These are phyloP conservation scores for Tetracladium maxilliforme DNA, from an alignment of 2,329 filamentous ascomycete species.

Conservation along the genomic window DNA sequence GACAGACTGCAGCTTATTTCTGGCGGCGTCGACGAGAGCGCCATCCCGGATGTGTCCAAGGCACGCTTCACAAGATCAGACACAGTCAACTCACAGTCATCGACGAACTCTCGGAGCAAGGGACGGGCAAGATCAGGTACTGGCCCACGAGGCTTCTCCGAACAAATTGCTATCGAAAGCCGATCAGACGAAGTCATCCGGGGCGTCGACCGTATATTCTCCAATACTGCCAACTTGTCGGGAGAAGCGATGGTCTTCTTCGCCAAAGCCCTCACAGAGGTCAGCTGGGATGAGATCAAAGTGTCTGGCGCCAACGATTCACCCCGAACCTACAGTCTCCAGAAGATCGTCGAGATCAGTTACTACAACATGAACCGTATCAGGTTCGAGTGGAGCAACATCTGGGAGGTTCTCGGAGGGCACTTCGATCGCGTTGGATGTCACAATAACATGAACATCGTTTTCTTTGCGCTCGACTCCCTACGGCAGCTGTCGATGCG, in stretches of 20 bases:
- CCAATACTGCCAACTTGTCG: constrained; percentile 83
- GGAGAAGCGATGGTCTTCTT: constrained; percentile 95
- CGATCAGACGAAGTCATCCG: constrained; percentile 87
- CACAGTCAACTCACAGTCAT: constrained; percentile 36
- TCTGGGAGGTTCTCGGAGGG: constrained; percentile 94
- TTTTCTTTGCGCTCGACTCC: constrained; percentile 94
- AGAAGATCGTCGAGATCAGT: constrained; percentile 96
- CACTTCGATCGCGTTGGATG: constrained; percentile 98
- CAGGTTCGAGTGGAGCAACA: constrained; percentile 94
- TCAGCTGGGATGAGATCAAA: constrained; percentile 98
- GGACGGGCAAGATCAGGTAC: constrained; percentile 36
- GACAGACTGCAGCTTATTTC: constrained; percentile 92
- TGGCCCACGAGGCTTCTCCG: constrained; percentile 52
- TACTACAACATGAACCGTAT: constrained; percentile 99
- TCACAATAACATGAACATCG: constrained; percentile 89
- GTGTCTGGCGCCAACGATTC: constrained; percentile 93
- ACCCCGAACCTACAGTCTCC: constrained; percentile 88
- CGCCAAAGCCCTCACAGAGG: constrained; percentile 79
- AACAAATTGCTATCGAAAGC: constrained; percentile 81
- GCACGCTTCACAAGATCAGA: constrained; percentile 48
- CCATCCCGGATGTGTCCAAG: constrained; percentile 82
- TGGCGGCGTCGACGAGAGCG: constrained; percentile 83
- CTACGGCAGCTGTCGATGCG: constrained; percentile 93
- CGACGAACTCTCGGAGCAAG: constrained; percentile 23
- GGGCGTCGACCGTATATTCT: constrained; percentile 90